Base-by-base conservation (phyloP, 345 rosid genomes). In the Anacardium occidentale region DNA sequence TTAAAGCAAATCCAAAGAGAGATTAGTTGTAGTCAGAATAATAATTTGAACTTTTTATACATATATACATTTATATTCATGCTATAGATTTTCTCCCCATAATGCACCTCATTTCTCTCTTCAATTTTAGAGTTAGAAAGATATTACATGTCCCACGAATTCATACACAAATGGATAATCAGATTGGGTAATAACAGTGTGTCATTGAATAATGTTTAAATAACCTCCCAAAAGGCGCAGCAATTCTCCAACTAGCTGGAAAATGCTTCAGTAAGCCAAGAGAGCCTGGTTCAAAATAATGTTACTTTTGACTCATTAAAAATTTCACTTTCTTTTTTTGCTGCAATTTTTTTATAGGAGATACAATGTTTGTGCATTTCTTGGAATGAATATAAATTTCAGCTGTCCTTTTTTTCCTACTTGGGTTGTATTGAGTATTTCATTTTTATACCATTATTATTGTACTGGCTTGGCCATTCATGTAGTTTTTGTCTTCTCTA, bases 401-500 rank as follows among this genome's bases (percentile, higher is more conserved):
- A 44, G 5, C 13, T 11, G 18, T 64, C 21, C 1, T 20, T 63
- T 42, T 21, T 10, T 11, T 14, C 1, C 24, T 8, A 15, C 7
- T 21, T 42, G 18, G 3, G 32, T 1, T 22, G 13, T 50, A 42
- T 56, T 18, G 18, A 45, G 53, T 40, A 45, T 22, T 61, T 56
- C 1, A 34, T 63, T 60, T 48, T 42, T 45, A 18, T 50, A 22
- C 14, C 55, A 63, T 54, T 25, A 21, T 22, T 75, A 53, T 45
- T 12, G n/a, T 71, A 40, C 12, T 45, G n/a, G 24, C 60, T 45
- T 22, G 58, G 52, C 24, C 42, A 59, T 62, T 69, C 25, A 55
- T 72, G 59, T 72, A 18, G 65, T 54, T 68, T 75, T 69, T 65
- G n/a, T 80, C n/a, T 66, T 59, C 52, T 70, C 55, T 29, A 87